Evolutionary conservation across 495 filamentous ascomycete genomes (phyloP).

Genomic region (Xanthoparmelia taractica): DNA sequence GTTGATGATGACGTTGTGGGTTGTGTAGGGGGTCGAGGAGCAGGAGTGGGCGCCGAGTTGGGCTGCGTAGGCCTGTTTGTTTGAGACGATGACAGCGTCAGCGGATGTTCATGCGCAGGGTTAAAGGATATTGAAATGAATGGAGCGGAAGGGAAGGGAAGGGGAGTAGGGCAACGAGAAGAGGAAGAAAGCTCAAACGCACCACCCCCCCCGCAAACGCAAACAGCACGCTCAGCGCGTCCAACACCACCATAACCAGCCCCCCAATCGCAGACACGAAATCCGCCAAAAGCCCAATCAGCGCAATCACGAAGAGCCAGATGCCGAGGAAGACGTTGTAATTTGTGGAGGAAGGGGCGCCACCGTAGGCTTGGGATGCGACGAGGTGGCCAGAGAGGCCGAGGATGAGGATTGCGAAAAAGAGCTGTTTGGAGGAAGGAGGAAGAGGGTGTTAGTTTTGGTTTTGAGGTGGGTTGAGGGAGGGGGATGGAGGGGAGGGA

Average conservation of each 20-base stretch:
- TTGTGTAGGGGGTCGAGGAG: conserved; percentile 35
- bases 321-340: conserved; percentile 24
- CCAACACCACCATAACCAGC: conserved; percentile 46
- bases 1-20: conserved; percentile 51
- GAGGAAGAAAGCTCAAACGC: conserved; percentile 26
- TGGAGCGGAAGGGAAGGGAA: neutral
- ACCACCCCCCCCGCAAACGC: conserved; percentile 59
- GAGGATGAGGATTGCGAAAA: conserved; percentile 24
- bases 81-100: no score
- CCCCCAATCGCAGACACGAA: conserved; percentile 40
- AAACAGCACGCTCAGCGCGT: conserved; percentile 54
- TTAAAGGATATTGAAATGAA: no score
- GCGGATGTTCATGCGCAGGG: no score
- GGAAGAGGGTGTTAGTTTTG: conserved; percentile 2
- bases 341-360: conserved; percentile 20
- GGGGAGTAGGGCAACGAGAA: neutral
- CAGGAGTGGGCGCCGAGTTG: conserved; percentile 22
- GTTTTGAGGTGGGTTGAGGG: neutral
- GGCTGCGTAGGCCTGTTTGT: conserved; percentile 16
- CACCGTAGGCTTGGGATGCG: conserved; percentile 20
- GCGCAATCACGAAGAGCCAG: conserved; percentile 50
- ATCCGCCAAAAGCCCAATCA: conserved; percentile 54
- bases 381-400: conserved; percentile 25
- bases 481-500: neutral
- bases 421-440: conserved; percentile 16